These are phyloP conservation scores for Boletus barrowsii DNA, from an alignment of 768 basidiomycete species.

Conservation along the genomic window DNA sequence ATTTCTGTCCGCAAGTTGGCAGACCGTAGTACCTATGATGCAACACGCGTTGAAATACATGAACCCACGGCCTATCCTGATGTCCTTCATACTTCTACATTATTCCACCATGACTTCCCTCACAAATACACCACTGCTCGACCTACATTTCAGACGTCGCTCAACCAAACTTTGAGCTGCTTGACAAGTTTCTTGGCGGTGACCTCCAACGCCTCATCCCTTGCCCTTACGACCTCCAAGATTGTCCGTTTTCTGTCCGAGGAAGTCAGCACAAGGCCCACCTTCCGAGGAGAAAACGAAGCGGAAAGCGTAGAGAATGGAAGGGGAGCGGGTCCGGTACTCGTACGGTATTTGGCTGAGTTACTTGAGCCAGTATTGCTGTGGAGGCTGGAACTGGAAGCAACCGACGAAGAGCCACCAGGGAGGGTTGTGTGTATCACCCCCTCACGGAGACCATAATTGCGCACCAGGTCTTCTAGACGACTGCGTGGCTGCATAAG, in stretches of 20 bases:
- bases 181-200: conserved; percentile 51
- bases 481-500: conserved; percentile 70
- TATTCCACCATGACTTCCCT: too few relatives aligned
- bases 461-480: conserved; percentile 68
- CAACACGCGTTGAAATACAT: too few relatives aligned
- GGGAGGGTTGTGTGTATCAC: conserved; percentile 23
- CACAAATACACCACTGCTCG: neutral
- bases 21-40: too few relatives aligned
- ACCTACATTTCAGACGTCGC: conserved; percentile 9
- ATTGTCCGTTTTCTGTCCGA: conserved; percentile 48
- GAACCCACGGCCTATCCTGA: too few relatives aligned
- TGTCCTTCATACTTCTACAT: too few relatives aligned
- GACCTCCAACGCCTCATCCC: conserved; percentile 56
- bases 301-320: conserved; percentile 38
- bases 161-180: conserved; percentile 46
- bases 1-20: too few relatives aligned
- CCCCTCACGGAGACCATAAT: conserved; percentile 40
- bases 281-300: conserved; percentile 39
- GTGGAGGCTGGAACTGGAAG: neutral
- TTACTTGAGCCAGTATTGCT: conserved; percentile 1
- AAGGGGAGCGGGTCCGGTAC: conserved; percentile 14
- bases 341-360: conserved; percentile 1
- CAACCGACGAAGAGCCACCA: conserved; percentile 1
- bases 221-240: conserved; percentile 46
- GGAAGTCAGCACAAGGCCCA: conserved; percentile 35